Evolutionary conservation across 495 filamentous ascomycete species (phyloP), one percentile per base, ranked within the genome.

Genomic region (Penicillium angulare): DNA sequence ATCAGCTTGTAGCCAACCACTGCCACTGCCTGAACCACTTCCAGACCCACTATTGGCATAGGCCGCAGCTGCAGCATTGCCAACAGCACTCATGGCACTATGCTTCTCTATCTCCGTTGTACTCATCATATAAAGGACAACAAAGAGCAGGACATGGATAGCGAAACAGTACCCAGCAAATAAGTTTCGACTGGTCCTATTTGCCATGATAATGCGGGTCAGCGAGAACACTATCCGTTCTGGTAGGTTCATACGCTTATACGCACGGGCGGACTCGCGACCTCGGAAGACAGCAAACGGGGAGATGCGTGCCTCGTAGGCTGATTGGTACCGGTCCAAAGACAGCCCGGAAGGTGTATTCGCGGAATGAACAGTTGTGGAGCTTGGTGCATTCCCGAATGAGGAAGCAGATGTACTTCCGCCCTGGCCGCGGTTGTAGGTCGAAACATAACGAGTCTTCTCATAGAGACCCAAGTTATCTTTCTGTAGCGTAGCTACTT

Each of bases 391-490:
- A 57, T 79, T 71, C 12, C 82, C 79, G 66, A 86, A 91, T 4
- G 87, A 80, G 0, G 84, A 86, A 50, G 88, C 82, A 2, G 85
- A 85, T 9, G 89, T 84, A n/a, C 83, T 77, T 43, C 80, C 73
- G 1, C 75, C 77, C 38, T 76, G 78, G 38, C 76, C 72, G 42
- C 90, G 84, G 61, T 82, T 92, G 76, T 96, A 97, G 4, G 89
- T 89, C 12, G 91, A 95, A 10, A 96, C 84, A 68, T 97, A 99
- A 32, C 93, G 84, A 27, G 93, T 96, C 78, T 97, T 99, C 66
- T 99, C 93, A 66, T 99, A 99, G 3, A 99, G 82, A 59, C 88
- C 86, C 26, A 99, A 79, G 64, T 99, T 99, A 69, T 99, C 93
- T 66, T 90, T 93, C 63, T 97, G 93, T 10, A 99, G 76, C 9